Evolutionary conservation across 2,329 filamentous ascomycete species (phyloP).

Genomic region (Aspergillaceae sp.): DNA sequence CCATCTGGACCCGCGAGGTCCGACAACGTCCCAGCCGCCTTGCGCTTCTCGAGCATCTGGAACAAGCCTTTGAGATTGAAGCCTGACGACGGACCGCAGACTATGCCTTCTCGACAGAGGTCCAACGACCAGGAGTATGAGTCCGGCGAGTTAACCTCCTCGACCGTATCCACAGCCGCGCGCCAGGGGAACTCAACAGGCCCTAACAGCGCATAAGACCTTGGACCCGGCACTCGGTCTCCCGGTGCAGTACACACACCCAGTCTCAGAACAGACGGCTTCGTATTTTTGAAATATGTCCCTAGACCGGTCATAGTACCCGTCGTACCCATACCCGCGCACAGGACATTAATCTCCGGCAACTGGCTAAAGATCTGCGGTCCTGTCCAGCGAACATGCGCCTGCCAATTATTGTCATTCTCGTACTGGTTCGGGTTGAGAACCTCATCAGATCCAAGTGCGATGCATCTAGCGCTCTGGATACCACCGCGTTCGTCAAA

Average conservation of each 20-base stretch:
- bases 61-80: constrained; percentile 49
- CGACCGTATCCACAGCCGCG: constrained; percentile 46
- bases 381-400: constrained; percentile 52
- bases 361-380: constrained; percentile 50
- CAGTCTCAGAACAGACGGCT: constrained; percentile 29
- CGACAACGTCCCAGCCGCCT: constrained; percentile 36
- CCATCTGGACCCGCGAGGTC: constrained; percentile 40
- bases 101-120: constrained; percentile 49
- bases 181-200: constrained; percentile 53
- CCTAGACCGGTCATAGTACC: constrained; percentile 45
- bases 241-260: constrained; percentile 51
- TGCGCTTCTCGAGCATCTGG: constrained; percentile 44
- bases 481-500: constrained; percentile 48
- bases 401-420: constrained; percentile 37
- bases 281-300: constrained; percentile 42
- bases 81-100: constrained; percentile 55
- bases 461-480: constrained; percentile 37
- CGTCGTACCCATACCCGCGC: constrained; percentile 50
- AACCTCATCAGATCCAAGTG: constrained; percentile 34
- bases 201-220: constrained; percentile 43
- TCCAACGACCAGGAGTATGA: constrained; percentile 47
- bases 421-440: constrained; percentile 52
- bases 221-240: constrained; percentile 51
- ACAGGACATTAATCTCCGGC: constrained; percentile 49
- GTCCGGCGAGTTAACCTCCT: constrained; percentile 48